Base-by-base conservation (phyloP, 2,329 filamentous ascomycete genomes). In the Aspergillaceae sp. region DNA sequence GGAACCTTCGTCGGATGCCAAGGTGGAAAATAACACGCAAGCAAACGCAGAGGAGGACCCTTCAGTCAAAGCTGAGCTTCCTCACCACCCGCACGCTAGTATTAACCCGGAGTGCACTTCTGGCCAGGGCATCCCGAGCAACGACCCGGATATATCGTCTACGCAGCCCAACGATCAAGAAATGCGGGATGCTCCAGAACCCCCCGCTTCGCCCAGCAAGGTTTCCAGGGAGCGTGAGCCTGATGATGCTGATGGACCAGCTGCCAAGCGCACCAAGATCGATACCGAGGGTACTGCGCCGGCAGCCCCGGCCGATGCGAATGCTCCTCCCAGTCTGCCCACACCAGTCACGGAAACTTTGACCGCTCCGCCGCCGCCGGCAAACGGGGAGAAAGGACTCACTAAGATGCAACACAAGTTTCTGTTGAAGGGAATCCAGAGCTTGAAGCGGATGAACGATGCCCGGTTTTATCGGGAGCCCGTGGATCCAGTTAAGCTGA, bases 361-460 rank as follows among this genome's bases (percentile, higher is more conserved):
- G 29, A 43, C 41, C 5, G 46, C 51, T 3, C 33, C 40, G 4
- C 40, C 51, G 4, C 33, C 40, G 4, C 37, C 51, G 4, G 40
- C 46, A n/a, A 54, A 56, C 41, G 50, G 51, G 6, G 47, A 54
- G 26, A n/a, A 51, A 7, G 46, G 55, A n/a, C 62, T 72, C 34
- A 71, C 67, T 2, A 67, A 67, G 43, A 49, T 68, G 43, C 70
- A 71, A 48, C 64, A 69, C 43, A 73, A 70, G 48, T 68, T 68
- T 43, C 51, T 72, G 30, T 49, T 56, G 4, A 69, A 67, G 52
- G 58, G 54, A n/a, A 51, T 73, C 28, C 58, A 62, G 47, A 69
- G 54, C 50, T 54, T 91, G 47, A 94, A 94, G 71, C 92, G 94
- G 68, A 90, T 87, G 41, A 88, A 91, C 63, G 80, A 83, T 49